Evolutionary conservation across 2,329 filamentous ascomycete species (phyloP), one percentile per base, ranked within the genome.

Genomic region (Beauveria caledonica): DNA sequence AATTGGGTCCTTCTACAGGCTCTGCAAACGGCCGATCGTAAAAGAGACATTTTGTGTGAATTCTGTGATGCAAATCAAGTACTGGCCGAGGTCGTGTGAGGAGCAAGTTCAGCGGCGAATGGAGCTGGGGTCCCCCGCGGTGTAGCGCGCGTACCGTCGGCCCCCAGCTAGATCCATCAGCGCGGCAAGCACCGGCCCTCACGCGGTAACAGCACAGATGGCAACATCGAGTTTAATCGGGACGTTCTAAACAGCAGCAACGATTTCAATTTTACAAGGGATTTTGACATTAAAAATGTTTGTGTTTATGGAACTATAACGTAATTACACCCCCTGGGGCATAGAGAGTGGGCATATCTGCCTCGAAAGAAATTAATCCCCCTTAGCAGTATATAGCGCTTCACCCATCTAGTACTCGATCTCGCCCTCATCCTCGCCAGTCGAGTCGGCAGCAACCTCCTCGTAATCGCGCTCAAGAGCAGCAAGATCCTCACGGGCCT

Each of bases 391-490:
- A 56, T 39, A 58, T 58, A 17, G 46, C 53, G 13, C 57, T 53
- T 57, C 39, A 61, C 60, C 60, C 60, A 59, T 59, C 73, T 95
- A 96, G 84, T 97, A 96, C 85, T 97, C 93, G 67, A 90, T 89
- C 79, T 95, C 92, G 68, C 83, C 80, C 72, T 92, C 90, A 70
- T 95, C 92, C 66, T 86, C 89, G 74, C 92, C 92, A 70, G 96
- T 79, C 65, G 92, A 96, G 79, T 97, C 93, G 71, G 91, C 90
- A 66, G 92, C 93, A 73, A 97, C 94, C 81, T 99, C 94, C 81
- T 97, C 93, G 80, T 99, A 99, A 76, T 99, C 93, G 69, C 92
- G 88, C 86, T 99, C 94, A 65, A 99, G 85, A 69, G 94, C 94
- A 76, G 94, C 94, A 76, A 99, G 82, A 80, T 99, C 94, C 82